These are phyloP conservation scores for Ramaria sp. DNA, from an alignment of 768 basidiomycete genomes.

Conservation along the genomic window DNA sequence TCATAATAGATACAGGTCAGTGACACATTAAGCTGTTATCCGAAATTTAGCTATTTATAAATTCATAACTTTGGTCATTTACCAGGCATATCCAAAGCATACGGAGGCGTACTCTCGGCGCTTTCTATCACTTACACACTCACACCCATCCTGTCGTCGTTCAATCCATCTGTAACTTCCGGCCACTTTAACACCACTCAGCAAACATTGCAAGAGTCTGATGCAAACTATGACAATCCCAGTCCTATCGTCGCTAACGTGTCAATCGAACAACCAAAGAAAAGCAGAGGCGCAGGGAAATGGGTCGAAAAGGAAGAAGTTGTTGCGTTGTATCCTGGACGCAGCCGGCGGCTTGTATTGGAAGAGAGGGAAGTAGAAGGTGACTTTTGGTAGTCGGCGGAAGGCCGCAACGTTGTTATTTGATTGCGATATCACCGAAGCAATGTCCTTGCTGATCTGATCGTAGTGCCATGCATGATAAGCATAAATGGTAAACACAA, in stretches of 20 bases:
- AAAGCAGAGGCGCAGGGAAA: background rate
- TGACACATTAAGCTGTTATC: too few species aligned
- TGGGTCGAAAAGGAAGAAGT: conserved; percentile 60
- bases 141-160: conserved; percentile 34
- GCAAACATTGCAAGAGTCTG: too few species aligned
- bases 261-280: background rate
- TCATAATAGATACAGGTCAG: conserved; percentile 90
- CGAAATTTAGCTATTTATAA: background rate
- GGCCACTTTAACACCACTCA: background rate
- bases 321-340: conserved; percentile 49
- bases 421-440: too few species aligned
- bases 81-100: conserved; percentile 86
- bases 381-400: background rate
- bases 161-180: conserved; percentile 3
- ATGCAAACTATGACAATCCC: too few species aligned
- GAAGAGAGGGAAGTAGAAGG: conserved; percentile 33
- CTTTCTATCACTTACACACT: conserved; percentile 80
- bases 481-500: background rate
- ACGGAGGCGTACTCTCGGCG: conserved; percentile 87
- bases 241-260: too few species aligned
- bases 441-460: too few species aligned
- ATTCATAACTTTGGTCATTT: conserved; percentile 1
- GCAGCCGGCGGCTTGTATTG: conserved; percentile 37
- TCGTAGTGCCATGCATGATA: too few species aligned
- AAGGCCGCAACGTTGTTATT: too few species aligned